Evolutionary conservation across 148 eudicot species (phyloP).

Genomic region (Polygonum maritimum): DNA sequence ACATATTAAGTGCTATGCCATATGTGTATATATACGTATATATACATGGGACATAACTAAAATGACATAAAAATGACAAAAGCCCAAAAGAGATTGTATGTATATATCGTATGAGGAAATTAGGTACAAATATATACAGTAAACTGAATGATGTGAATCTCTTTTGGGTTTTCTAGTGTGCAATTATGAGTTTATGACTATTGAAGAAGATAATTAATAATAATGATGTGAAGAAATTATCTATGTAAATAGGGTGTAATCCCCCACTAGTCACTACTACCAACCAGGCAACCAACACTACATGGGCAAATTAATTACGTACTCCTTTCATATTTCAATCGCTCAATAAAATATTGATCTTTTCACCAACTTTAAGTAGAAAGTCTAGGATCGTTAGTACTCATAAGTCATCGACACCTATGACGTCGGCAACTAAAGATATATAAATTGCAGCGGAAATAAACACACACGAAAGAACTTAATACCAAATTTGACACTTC

Average conservation of each 20-base stretch:
- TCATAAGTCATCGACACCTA: too few relatives aligned
- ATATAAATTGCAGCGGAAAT: too few relatives aligned
- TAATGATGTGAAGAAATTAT: not conserved
- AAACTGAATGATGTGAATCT: not conserved
- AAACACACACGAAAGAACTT: too few relatives aligned
- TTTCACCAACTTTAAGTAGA: not conserved
- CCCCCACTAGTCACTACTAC: constrained; percentile 1
- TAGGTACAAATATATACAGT: not conserved
- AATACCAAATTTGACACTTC: too few relatives aligned
- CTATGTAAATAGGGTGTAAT: not conserved
- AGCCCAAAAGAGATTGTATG: not conserved
- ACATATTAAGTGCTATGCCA: not conserved
- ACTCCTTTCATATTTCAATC: not conserved
- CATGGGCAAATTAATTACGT: not conserved
- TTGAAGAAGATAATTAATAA: not conserved
- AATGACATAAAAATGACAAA: not conserved
- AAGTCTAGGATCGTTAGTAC: not conserved
- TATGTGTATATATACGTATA: not conserved
- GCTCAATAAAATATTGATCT: not conserved
- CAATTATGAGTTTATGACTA: not conserved
- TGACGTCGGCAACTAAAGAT: too few relatives aligned
- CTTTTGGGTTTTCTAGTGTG: not conserved
- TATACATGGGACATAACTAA: not conserved
- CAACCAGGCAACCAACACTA: not conserved
- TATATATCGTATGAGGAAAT: not conserved